Conservation (phyloP, 257 asterid genomes). For the Linderniella brevidens region DNA sequence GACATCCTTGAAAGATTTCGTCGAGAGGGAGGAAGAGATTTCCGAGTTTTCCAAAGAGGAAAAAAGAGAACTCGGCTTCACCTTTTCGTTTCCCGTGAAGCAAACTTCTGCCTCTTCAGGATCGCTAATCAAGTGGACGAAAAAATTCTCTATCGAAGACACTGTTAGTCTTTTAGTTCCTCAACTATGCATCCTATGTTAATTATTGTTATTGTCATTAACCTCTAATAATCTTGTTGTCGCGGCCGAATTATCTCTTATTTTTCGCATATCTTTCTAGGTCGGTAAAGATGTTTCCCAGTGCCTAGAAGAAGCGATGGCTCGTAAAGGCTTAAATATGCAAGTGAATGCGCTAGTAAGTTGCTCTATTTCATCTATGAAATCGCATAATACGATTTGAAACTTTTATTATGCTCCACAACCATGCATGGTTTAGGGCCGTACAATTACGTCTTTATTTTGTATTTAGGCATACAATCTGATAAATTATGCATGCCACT, state of each 20-base stretch:
- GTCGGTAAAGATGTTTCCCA: constrained; percentile 61
- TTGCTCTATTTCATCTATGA: not conserved
- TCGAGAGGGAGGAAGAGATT: constrained; percentile 32
- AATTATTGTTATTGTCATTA: not conserved
- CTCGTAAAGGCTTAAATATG: constrained; percentile 51
- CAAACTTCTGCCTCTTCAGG: constrained; percentile 62
- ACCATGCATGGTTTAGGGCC: too few relatives aligned
- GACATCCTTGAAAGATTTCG: constrained; percentile 35
- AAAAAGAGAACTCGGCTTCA: constrained; percentile 61
- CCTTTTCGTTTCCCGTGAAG: constrained; percentile 76
- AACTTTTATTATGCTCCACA: too few relatives aligned
- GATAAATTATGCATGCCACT: too few relatives aligned
- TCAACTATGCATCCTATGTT: not conserved
- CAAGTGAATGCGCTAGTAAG: constrained; percentile 73
- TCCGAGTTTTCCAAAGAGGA: constrained; percentile 18
- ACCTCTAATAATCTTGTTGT: not conserved
- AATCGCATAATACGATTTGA: not conserved
- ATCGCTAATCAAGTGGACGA: constrained; percentile 62
- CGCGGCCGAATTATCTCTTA: not conserved
- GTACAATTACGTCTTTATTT: too few relatives aligned
- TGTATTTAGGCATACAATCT: too few relatives aligned
- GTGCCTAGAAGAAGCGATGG: constrained; percentile 51
- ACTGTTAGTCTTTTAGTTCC: constrained; percentile 29
- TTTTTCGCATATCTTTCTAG: constrained; percentile 18
- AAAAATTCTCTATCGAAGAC: constrained; percentile 59